Conservation (phyloP, 805 yeast species). For the Yamadazyma philogaea region DNA sequence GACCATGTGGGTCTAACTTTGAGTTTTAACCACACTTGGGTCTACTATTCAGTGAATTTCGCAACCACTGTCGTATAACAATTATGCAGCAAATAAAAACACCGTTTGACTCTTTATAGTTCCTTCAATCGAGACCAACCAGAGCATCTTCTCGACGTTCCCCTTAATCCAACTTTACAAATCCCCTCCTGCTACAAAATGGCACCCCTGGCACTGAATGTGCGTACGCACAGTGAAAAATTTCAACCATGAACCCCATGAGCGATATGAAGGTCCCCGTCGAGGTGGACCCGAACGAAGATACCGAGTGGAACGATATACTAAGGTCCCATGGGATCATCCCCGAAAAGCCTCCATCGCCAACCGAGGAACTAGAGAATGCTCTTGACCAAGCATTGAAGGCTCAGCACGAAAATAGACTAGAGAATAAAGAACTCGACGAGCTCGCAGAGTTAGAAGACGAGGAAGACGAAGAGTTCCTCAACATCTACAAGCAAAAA, state of each 20-base stretch:
- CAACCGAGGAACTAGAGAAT: conserved; percentile 81
- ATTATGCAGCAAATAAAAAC: neutral
- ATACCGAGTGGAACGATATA: conserved; percentile 98
- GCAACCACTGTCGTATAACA: neutral
- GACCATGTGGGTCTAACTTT: no score
- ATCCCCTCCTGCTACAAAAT: neutral
- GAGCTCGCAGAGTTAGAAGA: conserved; percentile 88
- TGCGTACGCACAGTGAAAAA: conserved; percentile 9
- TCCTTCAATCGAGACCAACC: no score
- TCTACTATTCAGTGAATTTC: neutral
- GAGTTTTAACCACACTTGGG: conserved; percentile 1
- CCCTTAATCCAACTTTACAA: neutral
- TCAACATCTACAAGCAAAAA: conserved; percentile 71
- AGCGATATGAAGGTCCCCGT: conserved; percentile 58
- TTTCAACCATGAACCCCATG: conserved; percentile 14
- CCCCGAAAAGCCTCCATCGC: conserved; percentile 88
- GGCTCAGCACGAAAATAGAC: conserved; percentile 76
- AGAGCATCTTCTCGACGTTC: neutral
- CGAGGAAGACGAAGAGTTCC: conserved; percentile 89
- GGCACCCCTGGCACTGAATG: neutral
- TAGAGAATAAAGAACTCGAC: conserved; percentile 71
- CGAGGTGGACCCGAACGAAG: conserved; percentile 92
- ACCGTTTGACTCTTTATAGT: no score
- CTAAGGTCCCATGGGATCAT: conserved; percentile 85
- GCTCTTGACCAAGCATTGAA: conserved; percentile 80